Percentiles rank a stretch among this genome's conserved stretches.
Evolutionary conservation across 371 early-diverging fungal species (phyloP).

Genomic region (Mortierella sp.): DNA sequence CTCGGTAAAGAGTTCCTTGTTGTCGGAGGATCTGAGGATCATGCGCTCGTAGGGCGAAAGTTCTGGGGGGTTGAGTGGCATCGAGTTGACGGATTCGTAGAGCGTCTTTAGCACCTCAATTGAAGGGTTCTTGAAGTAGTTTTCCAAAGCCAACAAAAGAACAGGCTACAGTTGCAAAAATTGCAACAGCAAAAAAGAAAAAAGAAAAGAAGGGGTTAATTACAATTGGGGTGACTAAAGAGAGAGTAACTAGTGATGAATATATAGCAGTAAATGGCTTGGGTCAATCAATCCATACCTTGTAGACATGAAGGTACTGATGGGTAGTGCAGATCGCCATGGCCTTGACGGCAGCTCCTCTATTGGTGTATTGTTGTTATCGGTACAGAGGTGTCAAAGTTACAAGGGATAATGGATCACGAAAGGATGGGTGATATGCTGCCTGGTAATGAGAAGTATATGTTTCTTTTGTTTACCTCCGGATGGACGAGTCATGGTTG

Average conservation of each 20-base stretch:
- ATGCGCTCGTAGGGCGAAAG: slow-evolving; percentile 82
- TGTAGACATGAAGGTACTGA: slow-evolving; percentile 93
- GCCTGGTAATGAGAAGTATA: neutral
- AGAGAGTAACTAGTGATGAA: neutral
- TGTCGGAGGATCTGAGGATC: slow-evolving; percentile 84
- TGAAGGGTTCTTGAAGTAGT: slow-evolving; percentile 86
- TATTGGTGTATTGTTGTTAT: neutral
- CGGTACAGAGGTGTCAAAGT: neutral
- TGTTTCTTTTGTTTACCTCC: slow-evolving; percentile 71
- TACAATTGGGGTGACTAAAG: neutral
- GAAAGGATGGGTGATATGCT: neutral
- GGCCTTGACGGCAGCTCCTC: slow-evolving; percentile 92
- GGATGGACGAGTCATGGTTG: slow-evolving; percentile 86
- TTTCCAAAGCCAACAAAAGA: slow-evolving; percentile 90
- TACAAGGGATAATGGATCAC: no score
- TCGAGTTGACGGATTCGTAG: slow-evolving; percentile 85
- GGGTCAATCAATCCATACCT: slow-evolving; percentile 71
- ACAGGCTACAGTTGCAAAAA: slow-evolving; percentile 72
- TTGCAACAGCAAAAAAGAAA: neutral
- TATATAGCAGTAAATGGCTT: no score
- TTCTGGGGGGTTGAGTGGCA: slow-evolving; percentile 89
- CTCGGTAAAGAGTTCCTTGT: slow-evolving; percentile 88
- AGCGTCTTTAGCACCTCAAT: slow-evolving; percentile 83
- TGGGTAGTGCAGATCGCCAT: slow-evolving; percentile 94
- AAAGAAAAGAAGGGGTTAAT: neutral